A percentile compares a stretch with the other conserved stretches of the same genome.
These are phyloP conservation scores for Nicotiana paniculata DNA, from an alignment of 257 asterid species.

Conservation along the genomic window DNA sequence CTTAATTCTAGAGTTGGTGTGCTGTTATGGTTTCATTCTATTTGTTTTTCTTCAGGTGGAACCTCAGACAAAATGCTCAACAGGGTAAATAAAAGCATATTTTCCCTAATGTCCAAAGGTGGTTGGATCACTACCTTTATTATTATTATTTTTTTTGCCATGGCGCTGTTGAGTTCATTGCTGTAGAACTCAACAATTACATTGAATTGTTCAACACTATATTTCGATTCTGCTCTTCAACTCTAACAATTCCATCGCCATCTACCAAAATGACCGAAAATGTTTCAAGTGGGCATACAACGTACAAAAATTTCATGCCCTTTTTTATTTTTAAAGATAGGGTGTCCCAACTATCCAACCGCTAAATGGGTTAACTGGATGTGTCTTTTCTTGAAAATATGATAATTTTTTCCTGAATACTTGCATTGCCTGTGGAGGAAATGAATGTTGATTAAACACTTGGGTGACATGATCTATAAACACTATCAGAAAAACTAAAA, in stretches of 20 bases:
- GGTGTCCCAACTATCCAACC: too few species aligned
- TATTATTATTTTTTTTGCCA: too few species aligned
- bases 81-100: neutral
- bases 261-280: too few species aligned
- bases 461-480: neutral
- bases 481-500: too few species aligned
- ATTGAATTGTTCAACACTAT: too few species aligned
- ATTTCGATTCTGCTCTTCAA: too few species aligned
- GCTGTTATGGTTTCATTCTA: slow-evolving; percentile 28
- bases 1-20: slow-evolving; percentile 41
- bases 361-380: neutral
- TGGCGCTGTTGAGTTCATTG: too few species aligned
- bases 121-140: slow-evolving; percentile 2
- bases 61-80: slow-evolving; percentile 27
- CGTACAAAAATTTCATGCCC: too few species aligned
- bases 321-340: too few species aligned
- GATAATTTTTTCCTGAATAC: neutral
- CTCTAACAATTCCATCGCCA: too few species aligned
- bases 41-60: slow-evolving; percentile 35
- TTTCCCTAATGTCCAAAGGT: slow-evolving; percentile 6
- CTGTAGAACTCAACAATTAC: too few species aligned
- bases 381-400: neutral
- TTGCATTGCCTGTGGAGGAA: neutral
- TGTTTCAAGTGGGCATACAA: too few species aligned
- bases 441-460: neutral